Evolutionary conservation across 2,329 filamentous ascomycete genomes (phyloP).

Genomic region (Epicoccum sorghinum): DNA sequence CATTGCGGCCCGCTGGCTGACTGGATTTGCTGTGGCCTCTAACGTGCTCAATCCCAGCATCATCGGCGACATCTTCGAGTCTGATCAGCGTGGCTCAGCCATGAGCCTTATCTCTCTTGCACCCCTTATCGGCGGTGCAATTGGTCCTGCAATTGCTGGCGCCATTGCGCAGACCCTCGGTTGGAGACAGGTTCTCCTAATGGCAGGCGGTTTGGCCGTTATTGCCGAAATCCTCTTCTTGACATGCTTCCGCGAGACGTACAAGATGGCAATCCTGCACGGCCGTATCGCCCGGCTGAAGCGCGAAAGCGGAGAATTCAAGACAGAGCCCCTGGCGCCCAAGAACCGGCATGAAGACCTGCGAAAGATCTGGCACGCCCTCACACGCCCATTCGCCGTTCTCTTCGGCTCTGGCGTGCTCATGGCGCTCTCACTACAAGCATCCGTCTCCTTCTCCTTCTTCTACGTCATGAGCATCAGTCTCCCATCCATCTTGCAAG

Average conservation of each 20-base stretch:
- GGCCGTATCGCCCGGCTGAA: constrained; percentile 29
- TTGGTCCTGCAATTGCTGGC: constrained; percentile 63
- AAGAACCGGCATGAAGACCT: constrained; percentile 25
- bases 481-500: constrained; percentile 51
- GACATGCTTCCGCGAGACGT: constrained; percentile 64
- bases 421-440: constrained; percentile 57
- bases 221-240: constrained; percentile 60
- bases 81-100: constrained; percentile 63
- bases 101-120: constrained; percentile 65
- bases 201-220: constrained; percentile 56
- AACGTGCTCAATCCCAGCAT: constrained; percentile 68
- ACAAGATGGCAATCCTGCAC: constrained; percentile 61
- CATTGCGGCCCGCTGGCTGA: constrained; percentile 53
- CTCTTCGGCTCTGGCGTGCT: constrained; percentile 60
- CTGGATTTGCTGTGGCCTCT: constrained; percentile 52
- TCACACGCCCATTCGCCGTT: constrained; percentile 51
- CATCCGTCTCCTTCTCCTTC: constrained; percentile 51
- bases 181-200: constrained; percentile 62
- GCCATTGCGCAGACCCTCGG: constrained; percentile 61
- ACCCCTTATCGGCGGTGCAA: constrained; percentile 62
- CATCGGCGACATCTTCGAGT: constrained; percentile 66
- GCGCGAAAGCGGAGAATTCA: constrained; percentile 21
- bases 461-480: constrained; percentile 57
- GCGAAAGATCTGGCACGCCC: constrained; percentile 44
- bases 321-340: constrained; percentile 4